These are phyloP conservation scores for Chlamydomonas reinhardtii DNA, from an alignment of 163 green algal species.

Conservation along the genomic window DNA sequence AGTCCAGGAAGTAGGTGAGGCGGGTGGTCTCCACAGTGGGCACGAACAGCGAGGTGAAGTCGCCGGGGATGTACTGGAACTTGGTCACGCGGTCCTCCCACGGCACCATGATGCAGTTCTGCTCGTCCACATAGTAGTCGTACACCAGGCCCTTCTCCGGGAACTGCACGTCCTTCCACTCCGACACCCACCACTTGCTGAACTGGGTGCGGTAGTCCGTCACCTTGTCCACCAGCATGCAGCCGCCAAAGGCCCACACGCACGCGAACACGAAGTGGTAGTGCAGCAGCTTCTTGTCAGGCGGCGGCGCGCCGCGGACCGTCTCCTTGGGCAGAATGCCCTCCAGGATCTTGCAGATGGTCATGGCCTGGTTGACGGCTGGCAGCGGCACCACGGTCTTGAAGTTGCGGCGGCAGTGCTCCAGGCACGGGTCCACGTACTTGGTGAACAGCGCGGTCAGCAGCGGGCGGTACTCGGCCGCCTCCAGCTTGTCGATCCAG, in stretches of 20 bases:
- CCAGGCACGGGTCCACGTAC: slow-evolving; percentile 91
- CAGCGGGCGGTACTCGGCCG: slow-evolving; percentile 79
- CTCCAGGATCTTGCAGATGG: slow-evolving; percentile 95
- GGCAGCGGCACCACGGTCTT: slow-evolving; percentile 86
- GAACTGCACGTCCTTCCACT: slow-evolving; percentile 86
- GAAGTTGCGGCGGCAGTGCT: slow-evolving; percentile 91
- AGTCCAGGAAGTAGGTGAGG: slow-evolving; percentile 90
- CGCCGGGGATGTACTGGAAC: slow-evolving; percentile 81
- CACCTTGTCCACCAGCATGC: slow-evolving; percentile 91
- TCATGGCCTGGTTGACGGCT: slow-evolving; percentile 86
- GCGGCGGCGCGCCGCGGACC: slow-evolving; percentile 67
- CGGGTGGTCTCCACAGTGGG: slow-evolving; percentile 91
- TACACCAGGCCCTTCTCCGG: slow-evolving; percentile 92
- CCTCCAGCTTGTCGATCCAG: slow-evolving; percentile 89
- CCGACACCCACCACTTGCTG: slow-evolving; percentile 90
- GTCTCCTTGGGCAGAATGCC: slow-evolving; percentile 86
- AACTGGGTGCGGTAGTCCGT: slow-evolving; percentile 89
- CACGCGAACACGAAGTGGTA: slow-evolving; percentile 95
- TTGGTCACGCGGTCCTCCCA: slow-evolving; percentile 80
- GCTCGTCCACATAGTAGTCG: slow-evolving; percentile 93
- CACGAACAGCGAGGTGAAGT: slow-evolving; percentile 88
- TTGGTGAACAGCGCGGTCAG: slow-evolving; percentile 87
- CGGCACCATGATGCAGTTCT: slow-evolving; percentile 74
- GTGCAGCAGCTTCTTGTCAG: slow-evolving; percentile 93
- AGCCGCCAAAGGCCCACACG: slow-evolving; percentile 95